phyloP scores from a whole-genome alignment of 352 stramenopile species.

The Phytopythium delawarense region DNA sequence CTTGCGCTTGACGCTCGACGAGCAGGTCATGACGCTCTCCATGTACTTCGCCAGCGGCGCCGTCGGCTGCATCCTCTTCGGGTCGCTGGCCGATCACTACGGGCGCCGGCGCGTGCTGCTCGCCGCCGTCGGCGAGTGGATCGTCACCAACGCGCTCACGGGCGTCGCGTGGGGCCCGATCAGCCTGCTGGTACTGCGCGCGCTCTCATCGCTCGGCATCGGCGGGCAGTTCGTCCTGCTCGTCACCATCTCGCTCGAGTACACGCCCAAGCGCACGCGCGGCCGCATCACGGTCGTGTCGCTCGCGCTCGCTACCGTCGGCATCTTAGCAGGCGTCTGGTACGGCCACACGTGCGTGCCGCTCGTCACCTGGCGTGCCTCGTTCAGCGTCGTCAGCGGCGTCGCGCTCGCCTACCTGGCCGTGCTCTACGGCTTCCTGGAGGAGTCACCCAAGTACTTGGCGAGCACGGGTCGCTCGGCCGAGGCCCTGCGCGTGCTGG shows the following conservation, averaged over 20 bases:
- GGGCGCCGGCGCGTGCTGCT: slow-evolving; percentile 43
- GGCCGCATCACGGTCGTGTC: slow-evolving; percentile 52
- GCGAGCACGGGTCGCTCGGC: slow-evolving; percentile 51
- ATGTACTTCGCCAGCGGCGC: slow-evolving; percentile 41
- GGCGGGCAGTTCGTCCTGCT: slow-evolving; percentile 53
- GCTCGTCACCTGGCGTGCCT: slow-evolving; percentile 18
- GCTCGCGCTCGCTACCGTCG: slow-evolving; percentile 35
- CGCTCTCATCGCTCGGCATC: slow-evolving; percentile 39
- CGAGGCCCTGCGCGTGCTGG: slow-evolving; percentile 47
- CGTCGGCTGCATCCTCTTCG: slow-evolving; percentile 45
- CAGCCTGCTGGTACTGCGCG: slow-evolving; percentile 37
- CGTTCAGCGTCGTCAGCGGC: slow-evolving; percentile 25
- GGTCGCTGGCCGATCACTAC: slow-evolving; percentile 56
- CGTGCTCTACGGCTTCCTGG: slow-evolving; percentile 24
- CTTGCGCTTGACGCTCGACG: not conserved
- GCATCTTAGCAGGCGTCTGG: slow-evolving; percentile 34
- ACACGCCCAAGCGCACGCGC: slow-evolving; percentile 51
- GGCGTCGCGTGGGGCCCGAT: slow-evolving; percentile 26
- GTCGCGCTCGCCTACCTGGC: slow-evolving; percentile 20
- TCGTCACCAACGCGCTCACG: slow-evolving; percentile 39
- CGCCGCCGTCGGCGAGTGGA: slow-evolving; percentile 27
- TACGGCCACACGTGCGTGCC: slow-evolving; percentile 23
- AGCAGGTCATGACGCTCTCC: slow-evolving; percentile 27
- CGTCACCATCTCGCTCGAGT: slow-evolving; percentile 50
- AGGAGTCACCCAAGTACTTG: slow-evolving; percentile 70